Base-by-base conservation (phyloP, 2,329 filamentous ascomycete genomes). In the Zasmidium citrigriseum region DNA sequence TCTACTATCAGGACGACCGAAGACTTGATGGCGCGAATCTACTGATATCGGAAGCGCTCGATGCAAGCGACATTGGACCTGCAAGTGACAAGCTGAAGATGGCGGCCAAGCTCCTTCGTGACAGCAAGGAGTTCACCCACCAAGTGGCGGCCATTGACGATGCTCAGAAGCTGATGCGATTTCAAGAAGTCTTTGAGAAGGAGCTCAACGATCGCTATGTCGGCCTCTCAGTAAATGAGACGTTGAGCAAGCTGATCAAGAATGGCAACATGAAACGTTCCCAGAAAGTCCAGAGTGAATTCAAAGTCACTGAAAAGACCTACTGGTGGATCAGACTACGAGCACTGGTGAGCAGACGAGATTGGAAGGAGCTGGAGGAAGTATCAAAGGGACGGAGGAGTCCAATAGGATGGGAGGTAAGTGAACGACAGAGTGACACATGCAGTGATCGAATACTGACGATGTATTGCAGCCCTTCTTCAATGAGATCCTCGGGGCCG, bases 1-100 rank as follows among this genome's bases (percentile, higher is more conserved):
- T 99, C 2, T 99, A 95, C 77, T 99, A 99, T 73, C 95, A 98
- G 76, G 95, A 98, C 68, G 95, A 99, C 72, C 86, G 93, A 4
- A 86, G 93, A 2, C 80, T 92, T 4, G 95, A 98, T 64, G 92
- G 95, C 2, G 90, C 93, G 0, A 89, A 91, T 58, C 86, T 99
- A 1, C 89, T 98, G 59, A 80, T 99, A 14, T 86, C 86, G 20
- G 93, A 99, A 75, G 90, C 93, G 0, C 80, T 99, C 7, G 78
- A 82, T 3, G 90, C 95, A 70, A 82, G 86, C 0, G 86, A 89
- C 62, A 80, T 86, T 23, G 82, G 87, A 29, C 87, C 86, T 0
- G 84, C 90, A 4, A 83, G 85, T 1, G 95, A 98, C 73, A 98
- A 97, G 77, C 82, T 99, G 41, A 89, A 90, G n/a, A 81, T 96